Conservation (phyloP, 345 rosid species). For the Pistacia vera region DNA sequence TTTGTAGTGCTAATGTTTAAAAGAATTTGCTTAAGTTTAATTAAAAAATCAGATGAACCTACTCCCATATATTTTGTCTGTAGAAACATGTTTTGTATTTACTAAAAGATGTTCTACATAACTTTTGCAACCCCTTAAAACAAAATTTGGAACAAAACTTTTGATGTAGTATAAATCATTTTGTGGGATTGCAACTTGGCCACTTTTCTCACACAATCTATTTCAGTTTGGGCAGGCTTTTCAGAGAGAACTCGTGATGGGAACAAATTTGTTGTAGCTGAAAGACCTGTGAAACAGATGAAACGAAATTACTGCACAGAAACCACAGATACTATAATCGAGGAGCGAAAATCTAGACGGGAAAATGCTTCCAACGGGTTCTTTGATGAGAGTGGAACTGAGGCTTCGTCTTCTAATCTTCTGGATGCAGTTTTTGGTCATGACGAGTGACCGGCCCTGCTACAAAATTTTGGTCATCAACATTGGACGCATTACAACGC, state of each 20-base stretch:
- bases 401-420: slow-evolving; percentile 50
- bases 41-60: not conserved
- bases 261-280: slow-evolving; percentile 84
- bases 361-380: slow-evolving; percentile 60
- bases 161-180: not conserved
- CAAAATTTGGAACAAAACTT: not conserved
- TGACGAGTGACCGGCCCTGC: slow-evolving; percentile 28
- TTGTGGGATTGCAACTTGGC: not conserved
- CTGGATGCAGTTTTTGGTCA: slow-evolving; percentile 58
- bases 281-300: slow-evolving; percentile 58
- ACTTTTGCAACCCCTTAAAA: not conserved
- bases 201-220: not conserved
- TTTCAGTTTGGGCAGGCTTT: slow-evolving; percentile 96
- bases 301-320: slow-evolving; percentile 62
- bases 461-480: slow-evolving; percentile 9
- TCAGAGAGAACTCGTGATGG: slow-evolving; percentile 82
- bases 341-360: slow-evolving; percentile 65
- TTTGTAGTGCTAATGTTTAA: not conserved
- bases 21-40: not conserved
- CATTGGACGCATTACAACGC: slow-evolving; percentile 1
- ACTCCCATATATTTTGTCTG: not conserved
- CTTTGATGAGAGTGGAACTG: slow-evolving; percentile 58
- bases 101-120: not conserved
- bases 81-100: not conserved
- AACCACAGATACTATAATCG: slow-evolving; percentile 60